Conservation (phyloP, 805 yeast genomes). For the Candida cerambycidarum region DNA sequence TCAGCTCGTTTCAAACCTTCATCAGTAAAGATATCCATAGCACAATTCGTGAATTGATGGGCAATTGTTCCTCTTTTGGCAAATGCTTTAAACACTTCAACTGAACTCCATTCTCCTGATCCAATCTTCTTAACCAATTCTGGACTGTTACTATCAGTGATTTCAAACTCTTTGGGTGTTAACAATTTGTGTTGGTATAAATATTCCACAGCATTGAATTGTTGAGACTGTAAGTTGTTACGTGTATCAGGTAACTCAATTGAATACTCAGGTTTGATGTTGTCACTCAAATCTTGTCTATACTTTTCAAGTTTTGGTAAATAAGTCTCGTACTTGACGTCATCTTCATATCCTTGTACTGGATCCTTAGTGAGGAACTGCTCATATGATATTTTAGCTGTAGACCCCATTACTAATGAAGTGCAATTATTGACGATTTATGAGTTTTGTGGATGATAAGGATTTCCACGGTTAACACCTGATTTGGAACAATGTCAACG, state of each 20-base stretch:
- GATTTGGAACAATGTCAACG: too few species aligned
- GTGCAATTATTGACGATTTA: too few species aligned
- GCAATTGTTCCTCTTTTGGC: conserved; percentile 44
- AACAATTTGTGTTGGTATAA: conserved; percentile 34
- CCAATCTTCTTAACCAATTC: conserved; percentile 32
- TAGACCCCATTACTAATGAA: conserved; percentile 4
- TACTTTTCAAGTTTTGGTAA: conserved; percentile 42
- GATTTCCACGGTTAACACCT: too few species aligned
- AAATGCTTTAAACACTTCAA: conserved; percentile 41
- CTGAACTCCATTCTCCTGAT: conserved; percentile 31
- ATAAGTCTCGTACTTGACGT: conserved; percentile 42
- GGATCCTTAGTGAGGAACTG: conserved; percentile 14
- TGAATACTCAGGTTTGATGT: conserved; percentile 29
- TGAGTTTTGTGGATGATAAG: too few species aligned
- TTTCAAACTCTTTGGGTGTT: conserved; percentile 32
- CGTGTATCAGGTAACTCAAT: conserved; percentile 30
- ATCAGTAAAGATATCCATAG: conserved; percentile 48
- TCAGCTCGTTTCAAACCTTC: conserved; percentile 60
- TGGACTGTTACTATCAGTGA: conserved; percentile 37
- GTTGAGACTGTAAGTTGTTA: conserved; percentile 27
- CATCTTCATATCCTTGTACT: conserved; percentile 30
- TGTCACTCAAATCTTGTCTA: conserved; percentile 26
- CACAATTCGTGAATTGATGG: conserved; percentile 47
- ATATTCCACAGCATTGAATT: conserved; percentile 38
- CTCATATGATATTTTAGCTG: conserved; percentile 10